phyloP scores from a whole-genome alignment of 768 basidiomycete species.

The Boletus rubescentipes region DNA sequence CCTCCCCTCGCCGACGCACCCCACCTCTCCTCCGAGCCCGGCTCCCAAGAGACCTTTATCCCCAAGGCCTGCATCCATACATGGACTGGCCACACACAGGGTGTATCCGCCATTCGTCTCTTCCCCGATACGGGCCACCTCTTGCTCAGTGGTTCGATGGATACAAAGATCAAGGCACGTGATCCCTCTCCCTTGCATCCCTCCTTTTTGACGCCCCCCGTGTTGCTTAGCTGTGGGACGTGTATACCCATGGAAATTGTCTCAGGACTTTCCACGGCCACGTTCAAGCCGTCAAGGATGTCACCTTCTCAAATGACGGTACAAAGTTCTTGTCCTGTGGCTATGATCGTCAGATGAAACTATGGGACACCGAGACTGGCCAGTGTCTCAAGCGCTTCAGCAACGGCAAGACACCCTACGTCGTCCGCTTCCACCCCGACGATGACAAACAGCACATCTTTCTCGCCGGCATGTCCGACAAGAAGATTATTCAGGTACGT shows the following conservation, averaged over 20 bases:
- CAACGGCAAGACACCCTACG: slow-evolving; percentile 97
- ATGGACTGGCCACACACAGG: slow-evolving; percentile 97
- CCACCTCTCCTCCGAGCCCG: slow-evolving; percentile 73
- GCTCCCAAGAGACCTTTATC: slow-evolving; percentile 88
- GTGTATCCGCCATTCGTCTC: slow-evolving; percentile 88
- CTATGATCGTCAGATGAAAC: slow-evolving; percentile 96
- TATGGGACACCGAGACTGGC: slow-evolving; percentile 99
- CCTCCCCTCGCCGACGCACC: slow-evolving; percentile 89
- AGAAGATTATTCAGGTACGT: slow-evolving; percentile 95
- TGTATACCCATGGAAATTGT: slow-evolving; percentile 96
- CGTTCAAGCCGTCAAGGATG: slow-evolving; percentile 93
- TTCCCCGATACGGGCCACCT: slow-evolving; percentile 95
- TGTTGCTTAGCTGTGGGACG: slow-evolving; percentile 87
- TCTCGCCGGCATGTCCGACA: slow-evolving; percentile 98
- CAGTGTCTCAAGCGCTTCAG: slow-evolving; percentile 96
- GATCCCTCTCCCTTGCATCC: background rate
- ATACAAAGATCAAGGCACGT: slow-evolving; percentile 93
- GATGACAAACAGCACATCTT: slow-evolving; percentile 95
- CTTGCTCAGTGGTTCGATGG: slow-evolving; percentile 93
- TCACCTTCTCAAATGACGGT: slow-evolving; percentile 94
- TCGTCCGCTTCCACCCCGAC: slow-evolving; percentile 94
- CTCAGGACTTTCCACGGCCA: slow-evolving; percentile 97
- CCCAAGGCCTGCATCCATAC: slow-evolving; percentile 96
- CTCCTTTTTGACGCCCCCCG: slow-evolving; percentile 1
- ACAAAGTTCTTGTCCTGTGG: slow-evolving; percentile 85